Conservation (phyloP, 176 grass and related monocot genomes). For the Triticum aestivum region DNA sequence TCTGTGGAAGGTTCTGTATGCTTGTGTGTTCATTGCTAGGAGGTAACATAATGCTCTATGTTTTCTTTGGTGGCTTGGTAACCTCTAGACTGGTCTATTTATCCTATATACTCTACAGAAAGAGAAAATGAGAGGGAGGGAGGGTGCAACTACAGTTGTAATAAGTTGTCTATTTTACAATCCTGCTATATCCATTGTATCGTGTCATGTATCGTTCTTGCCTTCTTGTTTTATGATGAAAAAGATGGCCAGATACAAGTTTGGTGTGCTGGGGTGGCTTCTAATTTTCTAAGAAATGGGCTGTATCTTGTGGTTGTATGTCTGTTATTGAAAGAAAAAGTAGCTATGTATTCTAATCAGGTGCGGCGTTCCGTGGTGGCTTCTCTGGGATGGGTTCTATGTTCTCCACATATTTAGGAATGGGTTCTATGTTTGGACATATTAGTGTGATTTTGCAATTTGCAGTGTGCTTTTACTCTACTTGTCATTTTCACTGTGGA, state of each 20-base stretch:
- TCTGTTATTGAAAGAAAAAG: neutral
- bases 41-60: neutral
- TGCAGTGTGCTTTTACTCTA: neutral
- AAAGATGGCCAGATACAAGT: neutral
- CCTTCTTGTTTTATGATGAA: slow-evolving; percentile 18
- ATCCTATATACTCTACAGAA: neutral
- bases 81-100: neutral
- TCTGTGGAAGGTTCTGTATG: slow-evolving; percentile 1
- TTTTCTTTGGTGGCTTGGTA: neutral
- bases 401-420: neutral
- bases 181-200: neutral
- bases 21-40: neutral
- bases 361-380: neutral
- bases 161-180: neutral
- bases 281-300: neutral
- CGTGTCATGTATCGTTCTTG: too few species aligned
- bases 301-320: neutral
- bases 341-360: neutral
- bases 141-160: neutral
- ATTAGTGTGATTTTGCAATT: neutral
- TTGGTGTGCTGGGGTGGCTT: neutral
- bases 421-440: neutral
- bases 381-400: neutral
- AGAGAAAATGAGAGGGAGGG: neutral
- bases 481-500: neutral